phyloP scores from a whole-genome alignment of 805 yeast species.

The Candida michaelii region DNA sequence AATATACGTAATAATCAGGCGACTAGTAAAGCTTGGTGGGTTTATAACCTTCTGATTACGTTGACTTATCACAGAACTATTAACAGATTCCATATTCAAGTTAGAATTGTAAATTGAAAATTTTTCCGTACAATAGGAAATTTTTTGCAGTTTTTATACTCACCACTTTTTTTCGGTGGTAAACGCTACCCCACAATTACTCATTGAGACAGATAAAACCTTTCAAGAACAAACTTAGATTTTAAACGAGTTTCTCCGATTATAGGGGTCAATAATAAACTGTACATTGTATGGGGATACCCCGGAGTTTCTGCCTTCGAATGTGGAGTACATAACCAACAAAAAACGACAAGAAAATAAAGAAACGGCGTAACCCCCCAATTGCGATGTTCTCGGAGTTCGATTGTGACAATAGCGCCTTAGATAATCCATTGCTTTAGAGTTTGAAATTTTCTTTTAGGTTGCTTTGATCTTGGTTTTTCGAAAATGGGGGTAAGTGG shows the following conservation, averaged over 20 bases:
- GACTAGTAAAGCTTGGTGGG: conserved; percentile 23
- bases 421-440: conserved; percentile 4
- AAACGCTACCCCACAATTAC: not conserved
- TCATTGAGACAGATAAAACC: not conserved
- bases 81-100: not conserved
- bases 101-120: not conserved
- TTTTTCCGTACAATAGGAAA: not conserved
- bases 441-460: not conserved
- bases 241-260: not conserved
- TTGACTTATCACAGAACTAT: conserved; percentile 13
- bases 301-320: not conserved
- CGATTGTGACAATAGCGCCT: not conserved
- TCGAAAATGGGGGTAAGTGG: too few species aligned
- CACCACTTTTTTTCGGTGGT: not conserved
- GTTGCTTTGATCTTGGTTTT: not conserved
- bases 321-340: not conserved
- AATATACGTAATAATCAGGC: conserved; percentile 26
- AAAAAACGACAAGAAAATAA: not conserved
- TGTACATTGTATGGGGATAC: not conserved
- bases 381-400: conserved; percentile 3
- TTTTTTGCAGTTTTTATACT: conserved; percentile 1
- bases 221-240: not conserved
- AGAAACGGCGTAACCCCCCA: not conserved
- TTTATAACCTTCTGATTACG: conserved; percentile 23
- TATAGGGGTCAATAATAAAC: too few species aligned